A percentile compares a stretch with the other conserved stretches of the same genome.
These are phyloP conservation scores for Trichosanthes truncata DNA, from an alignment of 306 rosid species.

Conservation along the genomic window DNA sequence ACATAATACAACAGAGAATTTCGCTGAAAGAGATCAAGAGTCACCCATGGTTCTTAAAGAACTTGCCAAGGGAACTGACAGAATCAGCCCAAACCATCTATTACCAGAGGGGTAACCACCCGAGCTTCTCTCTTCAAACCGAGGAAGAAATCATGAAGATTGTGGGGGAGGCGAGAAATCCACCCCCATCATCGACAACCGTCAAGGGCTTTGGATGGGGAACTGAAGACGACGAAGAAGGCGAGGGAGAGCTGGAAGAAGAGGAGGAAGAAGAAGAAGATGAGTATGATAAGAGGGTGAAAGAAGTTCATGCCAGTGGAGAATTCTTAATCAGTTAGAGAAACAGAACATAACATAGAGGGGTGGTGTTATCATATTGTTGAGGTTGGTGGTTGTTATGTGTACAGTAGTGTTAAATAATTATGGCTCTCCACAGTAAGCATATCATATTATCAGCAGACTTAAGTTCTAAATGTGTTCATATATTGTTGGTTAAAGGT, in stretches of 20 bases:
- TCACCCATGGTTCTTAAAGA: constrained; percentile 85
- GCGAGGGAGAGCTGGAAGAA: constrained; percentile 22
- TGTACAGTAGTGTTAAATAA: constrained; percentile 10
- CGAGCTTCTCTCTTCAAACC: constrained; percentile 51
- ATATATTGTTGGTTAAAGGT: constrained; percentile 2
- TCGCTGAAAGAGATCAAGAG: constrained; percentile 58
- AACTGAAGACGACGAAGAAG: constrained; percentile 37
- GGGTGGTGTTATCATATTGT: neutral
- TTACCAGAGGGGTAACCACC: constrained; percentile 57
- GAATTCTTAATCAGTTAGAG: neutral
- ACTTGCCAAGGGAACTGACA: constrained; percentile 69
- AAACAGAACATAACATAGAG: neutral
- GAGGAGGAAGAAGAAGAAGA: constrained; percentile 31
- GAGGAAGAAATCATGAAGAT: constrained; percentile 65
- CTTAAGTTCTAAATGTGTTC: neutral
- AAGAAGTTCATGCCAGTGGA: constrained; percentile 11
- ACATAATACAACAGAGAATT: constrained; percentile 39
- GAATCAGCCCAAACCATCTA: constrained; percentile 56
- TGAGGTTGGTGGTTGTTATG: neutral
- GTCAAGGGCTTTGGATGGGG: constrained; percentile 58
- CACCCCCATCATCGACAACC: constrained; percentile 43
- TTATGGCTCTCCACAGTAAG: neutral
- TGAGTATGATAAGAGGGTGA: constrained; percentile 22
- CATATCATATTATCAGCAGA: neutral
- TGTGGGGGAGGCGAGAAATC: constrained; percentile 66